Evolutionary conservation across 768 basidiomycete species (phyloP), one percentile per base, ranked within the genome.

Genomic region (Leccinum olivaceopallidum): DNA sequence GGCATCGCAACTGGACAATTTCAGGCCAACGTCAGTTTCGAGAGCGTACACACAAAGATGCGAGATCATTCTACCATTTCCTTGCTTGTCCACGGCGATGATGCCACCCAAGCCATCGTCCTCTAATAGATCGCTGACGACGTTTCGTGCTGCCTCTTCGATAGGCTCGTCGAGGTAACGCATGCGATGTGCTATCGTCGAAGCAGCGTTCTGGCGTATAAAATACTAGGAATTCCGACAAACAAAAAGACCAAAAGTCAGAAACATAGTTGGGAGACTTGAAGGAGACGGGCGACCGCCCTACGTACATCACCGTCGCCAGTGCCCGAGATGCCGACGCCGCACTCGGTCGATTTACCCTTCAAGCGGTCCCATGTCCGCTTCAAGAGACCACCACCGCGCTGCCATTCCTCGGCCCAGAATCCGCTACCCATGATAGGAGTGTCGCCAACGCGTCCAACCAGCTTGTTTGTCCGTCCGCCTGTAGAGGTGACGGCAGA

Each of bases 221-320:
- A 88, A 94, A 71, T 88, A 90, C 90, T 94, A 60, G 7, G 52
- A 48, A 30, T 24, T 53, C 20, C 32, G 54, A 44, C 39, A 22
- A 26, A 26, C 12, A 28, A 2, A 10, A 16, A 9, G 14, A 39
- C 30, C 6, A 2, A 7, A 10, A 9, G 53, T 64, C 52, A 54
- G 59, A 22, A 54, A 6, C 47, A 57, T 51, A 49, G 26, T 56
- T 48, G 57, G 18, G 48, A 42, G 57, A 48, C 28, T 32, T 32
- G 32, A 50, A 18, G 26, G 28, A 39, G 53, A 42, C 20, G 7
- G 32, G 16, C 50, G 32, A 47, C 42, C 51, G 39, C 75, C 85
- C 60, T 69, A 92, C 90, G 73, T 93, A 92, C 90, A 73, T 94
- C 92, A 63, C 92, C 92, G 65, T 93, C 86, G 7, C 92, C 92